A percentile compares a stretch with the other conserved stretches of the same genome.
Conservation (phyloP, 2,329 filamentous ascomycete species). For the Dothideomycetes sp. region DNA sequence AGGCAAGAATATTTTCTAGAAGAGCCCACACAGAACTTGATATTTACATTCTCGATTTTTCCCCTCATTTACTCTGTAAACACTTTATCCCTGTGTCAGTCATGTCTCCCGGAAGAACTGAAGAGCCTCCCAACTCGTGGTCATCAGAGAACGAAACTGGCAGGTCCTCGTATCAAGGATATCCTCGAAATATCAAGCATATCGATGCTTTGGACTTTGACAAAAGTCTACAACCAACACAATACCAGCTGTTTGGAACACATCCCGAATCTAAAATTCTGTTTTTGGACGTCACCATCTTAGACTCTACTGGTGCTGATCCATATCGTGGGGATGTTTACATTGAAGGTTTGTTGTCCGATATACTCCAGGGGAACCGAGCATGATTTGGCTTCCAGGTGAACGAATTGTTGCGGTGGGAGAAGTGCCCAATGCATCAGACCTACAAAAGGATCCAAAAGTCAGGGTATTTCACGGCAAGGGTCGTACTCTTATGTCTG, state of each 20-base stretch:
- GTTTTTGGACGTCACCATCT: slow-evolving; percentile 28
- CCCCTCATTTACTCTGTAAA: too few relatives aligned
- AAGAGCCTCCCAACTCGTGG: too few relatives aligned
- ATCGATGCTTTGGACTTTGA: too few relatives aligned
- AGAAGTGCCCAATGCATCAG: slow-evolving; percentile 19
- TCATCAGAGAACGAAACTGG: too few relatives aligned
- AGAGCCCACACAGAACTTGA: too few relatives aligned
- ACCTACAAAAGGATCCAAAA: slow-evolving; percentile 18
- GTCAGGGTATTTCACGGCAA: slow-evolving; percentile 28
- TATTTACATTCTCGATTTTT: too few relatives aligned
- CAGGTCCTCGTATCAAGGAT: too few relatives aligned
- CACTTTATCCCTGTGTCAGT: too few relatives aligned
- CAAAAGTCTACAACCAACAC: slow-evolving; percentile 23
- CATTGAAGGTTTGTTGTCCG: slow-evolving; percentile 21
- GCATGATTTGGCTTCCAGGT: slow-evolving; percentile 11
- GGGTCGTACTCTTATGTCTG: slow-evolving; percentile 38
- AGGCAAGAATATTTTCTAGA: too few relatives aligned
- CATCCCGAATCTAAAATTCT: slow-evolving; percentile 23
- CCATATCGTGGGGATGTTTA: slow-evolving; percentile 29
- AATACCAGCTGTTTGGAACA: slow-evolving; percentile 25
- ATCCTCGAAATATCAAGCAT: too few relatives aligned
- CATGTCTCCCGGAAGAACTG: too few relatives aligned
- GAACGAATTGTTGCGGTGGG: slow-evolving; percentile 25
- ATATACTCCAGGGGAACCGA: neutral
- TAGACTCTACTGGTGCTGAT: slow-evolving; percentile 28